Conservation (phyloP, 2,329 filamentous ascomycete species). For the Fusarium incarnatum region DNA sequence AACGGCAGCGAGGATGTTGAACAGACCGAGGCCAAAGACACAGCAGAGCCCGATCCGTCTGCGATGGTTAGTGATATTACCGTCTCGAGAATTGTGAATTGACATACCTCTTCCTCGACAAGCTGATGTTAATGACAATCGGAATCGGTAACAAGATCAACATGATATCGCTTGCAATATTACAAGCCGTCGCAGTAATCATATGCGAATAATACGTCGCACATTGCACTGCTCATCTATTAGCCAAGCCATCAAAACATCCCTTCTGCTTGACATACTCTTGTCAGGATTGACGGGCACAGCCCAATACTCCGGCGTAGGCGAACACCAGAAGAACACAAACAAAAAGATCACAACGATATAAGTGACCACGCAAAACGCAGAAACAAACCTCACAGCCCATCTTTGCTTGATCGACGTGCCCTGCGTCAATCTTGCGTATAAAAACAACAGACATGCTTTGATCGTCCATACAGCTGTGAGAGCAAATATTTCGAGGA, state of each 20-base stretch:
- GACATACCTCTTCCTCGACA: constrained; percentile 49
- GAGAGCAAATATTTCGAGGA: constrained; percentile 65
- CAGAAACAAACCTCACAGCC: constrained; percentile 56
- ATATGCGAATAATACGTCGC: constrained; percentile 61
- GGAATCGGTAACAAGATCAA: constrained; percentile 60
- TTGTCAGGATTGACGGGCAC: constrained; percentile 53
- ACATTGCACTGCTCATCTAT: constrained; percentile 52
- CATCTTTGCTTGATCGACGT: constrained; percentile 49
- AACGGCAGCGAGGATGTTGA: constrained; percentile 66
- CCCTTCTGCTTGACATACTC: too few relatives aligned
- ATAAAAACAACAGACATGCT: constrained; percentile 63
- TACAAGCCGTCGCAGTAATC: constrained; percentile 60
- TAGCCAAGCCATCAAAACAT: too few relatives aligned
- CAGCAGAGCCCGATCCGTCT: constrained; percentile 65
- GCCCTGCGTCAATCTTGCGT: constrained; percentile 61
- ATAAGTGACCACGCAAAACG: constrained; percentile 59
- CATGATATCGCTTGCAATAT: constrained; percentile 59
- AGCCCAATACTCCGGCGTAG: constrained; percentile 64
- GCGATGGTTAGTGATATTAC: not conserved
- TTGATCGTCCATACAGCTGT: constrained; percentile 65
- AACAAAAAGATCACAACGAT: constrained; percentile 63
- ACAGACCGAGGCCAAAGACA: constrained; percentile 68
- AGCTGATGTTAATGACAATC: constrained; percentile 55
- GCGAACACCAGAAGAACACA: constrained; percentile 65
- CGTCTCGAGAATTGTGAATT: rapidly evolving